phyloP scores from a whole-genome alignment of 768 basidiomycete species.

The Pleurotus giganteus region DNA sequence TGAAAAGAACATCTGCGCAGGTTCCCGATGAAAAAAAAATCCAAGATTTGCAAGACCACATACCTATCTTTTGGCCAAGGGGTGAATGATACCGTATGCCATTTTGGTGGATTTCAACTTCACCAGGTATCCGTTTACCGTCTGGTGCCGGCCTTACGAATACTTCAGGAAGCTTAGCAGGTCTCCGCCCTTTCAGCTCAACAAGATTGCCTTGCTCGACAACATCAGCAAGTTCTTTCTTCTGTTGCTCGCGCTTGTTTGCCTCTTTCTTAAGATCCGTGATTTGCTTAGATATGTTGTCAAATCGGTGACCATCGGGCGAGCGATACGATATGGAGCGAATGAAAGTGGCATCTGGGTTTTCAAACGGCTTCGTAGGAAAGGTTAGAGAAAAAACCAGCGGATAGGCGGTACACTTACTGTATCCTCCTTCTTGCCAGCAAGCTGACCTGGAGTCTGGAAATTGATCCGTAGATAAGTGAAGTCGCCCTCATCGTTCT shows the following conservation, averaged over 20 bases:
- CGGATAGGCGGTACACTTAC: conserved; percentile 36
- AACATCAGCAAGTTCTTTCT: conserved; percentile 98
- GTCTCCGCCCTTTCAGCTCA: conserved; percentile 87
- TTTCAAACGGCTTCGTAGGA: conserved; percentile 79
- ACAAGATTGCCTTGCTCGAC: conserved; percentile 89
- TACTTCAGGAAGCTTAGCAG: conserved; percentile 84
- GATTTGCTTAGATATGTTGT: conserved; percentile 86
- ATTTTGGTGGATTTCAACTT: conserved; percentile 97
- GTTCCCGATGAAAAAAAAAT: conserved; percentile 1
- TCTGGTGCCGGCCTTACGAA: conserved; percentile 93
- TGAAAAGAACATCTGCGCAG: conserved; percentile 81
- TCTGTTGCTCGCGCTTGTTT: conserved; percentile 95
- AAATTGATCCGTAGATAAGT: conserved; percentile 97
- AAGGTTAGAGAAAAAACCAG: conserved; percentile 1
- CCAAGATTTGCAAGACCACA: conserved; percentile 22
- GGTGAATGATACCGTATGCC: conserved; percentile 91
- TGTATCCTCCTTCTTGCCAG: conserved; percentile 98
- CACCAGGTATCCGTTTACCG: conserved; percentile 93
- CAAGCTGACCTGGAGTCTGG: conserved; percentile 95
- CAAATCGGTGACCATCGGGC: conserved; percentile 84
- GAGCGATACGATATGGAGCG: conserved; percentile 95
- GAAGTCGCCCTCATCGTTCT: conserved; percentile 94
- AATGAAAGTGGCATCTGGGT: conserved; percentile 94
- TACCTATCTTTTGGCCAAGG: conserved; percentile 89
- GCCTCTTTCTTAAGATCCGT: conserved; percentile 95